These are phyloP conservation scores for Boechera divaricarpa DNA, from an alignment of 345 rosid genomes.

Conservation along the genomic window DNA sequence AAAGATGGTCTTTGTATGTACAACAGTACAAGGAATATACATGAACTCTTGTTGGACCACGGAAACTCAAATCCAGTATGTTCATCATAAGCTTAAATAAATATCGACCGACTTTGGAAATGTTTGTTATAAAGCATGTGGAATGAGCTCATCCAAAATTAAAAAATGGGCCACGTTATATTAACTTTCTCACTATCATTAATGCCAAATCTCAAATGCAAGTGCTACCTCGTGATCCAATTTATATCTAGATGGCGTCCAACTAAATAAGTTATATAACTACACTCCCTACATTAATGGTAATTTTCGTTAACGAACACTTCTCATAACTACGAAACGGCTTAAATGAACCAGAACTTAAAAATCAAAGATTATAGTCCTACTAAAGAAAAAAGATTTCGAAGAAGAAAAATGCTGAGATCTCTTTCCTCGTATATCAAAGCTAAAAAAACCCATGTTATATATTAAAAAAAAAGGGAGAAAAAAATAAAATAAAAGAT, in stretches of 20 bases:
- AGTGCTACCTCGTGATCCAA: constrained; percentile 45
- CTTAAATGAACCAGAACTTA: background rate
- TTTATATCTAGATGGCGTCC: constrained; percentile 34
- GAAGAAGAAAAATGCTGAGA: constrained; percentile 39
- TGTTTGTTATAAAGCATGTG: constrained; percentile 38
- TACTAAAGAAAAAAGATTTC: constrained; percentile 35
- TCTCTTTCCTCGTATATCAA: constrained; percentile 40
- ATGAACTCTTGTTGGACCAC: constrained; percentile 27
- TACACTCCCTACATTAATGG: constrained; percentile 24
- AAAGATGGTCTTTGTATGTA: constrained; percentile 10
- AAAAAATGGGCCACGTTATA: constrained; percentile 33
- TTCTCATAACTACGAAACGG: constrained; percentile 22
- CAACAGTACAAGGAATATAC: constrained; percentile 22
- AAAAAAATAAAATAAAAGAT: background rate
- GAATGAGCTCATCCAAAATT: constrained; percentile 30
- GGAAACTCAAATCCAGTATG: constrained; percentile 12
- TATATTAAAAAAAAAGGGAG: background rate
- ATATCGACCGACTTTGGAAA: constrained; percentile 31
- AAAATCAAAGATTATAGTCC: background rate
- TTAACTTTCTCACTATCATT: constrained; percentile 40
- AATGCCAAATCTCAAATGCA: constrained; percentile 36
- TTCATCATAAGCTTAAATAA: constrained; percentile 22
- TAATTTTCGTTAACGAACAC: constrained; percentile 21
- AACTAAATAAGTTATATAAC: constrained; percentile 20
- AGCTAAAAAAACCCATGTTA: constrained; percentile 12